Conservation (phyloP, 768 basidiomycete genomes). For the Mycena galericulata region DNA sequence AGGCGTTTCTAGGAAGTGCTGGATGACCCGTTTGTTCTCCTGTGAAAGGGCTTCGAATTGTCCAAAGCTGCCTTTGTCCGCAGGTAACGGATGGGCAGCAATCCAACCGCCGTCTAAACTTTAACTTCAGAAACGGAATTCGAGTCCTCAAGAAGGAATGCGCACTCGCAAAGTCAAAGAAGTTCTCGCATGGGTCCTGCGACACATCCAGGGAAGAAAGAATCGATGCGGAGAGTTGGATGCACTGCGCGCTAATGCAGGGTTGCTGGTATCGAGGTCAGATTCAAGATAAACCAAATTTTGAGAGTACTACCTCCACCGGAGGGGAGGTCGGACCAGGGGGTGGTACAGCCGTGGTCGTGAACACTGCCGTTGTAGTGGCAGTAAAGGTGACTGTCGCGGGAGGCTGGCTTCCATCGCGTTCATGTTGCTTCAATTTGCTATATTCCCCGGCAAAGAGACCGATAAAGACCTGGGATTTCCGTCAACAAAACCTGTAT, state of each 20-base stretch:
- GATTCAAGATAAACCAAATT: background rate
- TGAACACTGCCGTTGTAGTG: conserved; percentile 50
- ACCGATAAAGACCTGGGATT: conserved; percentile 81
- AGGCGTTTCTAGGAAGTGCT: conserved; percentile 72
- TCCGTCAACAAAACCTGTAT: background rate
- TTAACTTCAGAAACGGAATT: conserved; percentile 7
- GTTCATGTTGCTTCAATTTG: conserved; percentile 66
- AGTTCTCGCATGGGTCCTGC: conserved; percentile 95
- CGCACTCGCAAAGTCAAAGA: conserved; percentile 93
- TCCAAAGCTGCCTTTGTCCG: conserved; percentile 81
- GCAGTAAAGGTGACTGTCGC: conserved; percentile 56
- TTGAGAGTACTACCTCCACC: conserved; percentile 55
- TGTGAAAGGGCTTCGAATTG: conserved; percentile 79
- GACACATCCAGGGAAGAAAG: conserved; percentile 82
- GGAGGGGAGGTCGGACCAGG: conserved; percentile 67
- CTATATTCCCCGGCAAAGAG: conserved; percentile 92
- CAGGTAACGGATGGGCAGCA: conserved; percentile 83
- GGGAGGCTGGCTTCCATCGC: conserved; percentile 49
- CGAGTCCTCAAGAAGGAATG: conserved; percentile 40
- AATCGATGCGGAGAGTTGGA: conserved; percentile 85
- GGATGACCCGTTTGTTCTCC: conserved; percentile 83
- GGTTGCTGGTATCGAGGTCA: conserved; percentile 55
- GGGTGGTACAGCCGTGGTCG: conserved; percentile 56
- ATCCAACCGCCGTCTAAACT: conserved; percentile 89
- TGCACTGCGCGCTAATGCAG: conserved; percentile 85